phyloP scores from a whole-genome alignment of 1,284 basidiomycete species.

The Heterobasidion occidentale region DNA sequence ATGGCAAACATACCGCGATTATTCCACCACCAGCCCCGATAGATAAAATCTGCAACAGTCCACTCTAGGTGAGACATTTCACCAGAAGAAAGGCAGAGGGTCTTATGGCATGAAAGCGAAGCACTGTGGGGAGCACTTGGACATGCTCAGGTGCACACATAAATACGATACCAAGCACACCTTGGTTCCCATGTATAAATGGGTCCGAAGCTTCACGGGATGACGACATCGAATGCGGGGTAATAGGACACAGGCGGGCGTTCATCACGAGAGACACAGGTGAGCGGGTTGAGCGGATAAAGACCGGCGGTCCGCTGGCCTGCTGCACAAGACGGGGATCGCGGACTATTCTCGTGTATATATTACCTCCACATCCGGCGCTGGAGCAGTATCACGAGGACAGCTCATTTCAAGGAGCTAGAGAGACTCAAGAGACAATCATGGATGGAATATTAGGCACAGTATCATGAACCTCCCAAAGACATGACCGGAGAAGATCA shows the following conservation, averaged over 20 bases:
- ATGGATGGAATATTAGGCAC: too few species aligned
- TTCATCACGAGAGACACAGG: not conserved
- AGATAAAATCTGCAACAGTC: conserved; percentile 50
- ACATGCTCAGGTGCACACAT: not conserved
- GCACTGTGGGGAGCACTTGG: not conserved
- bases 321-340: not conserved
- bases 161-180: not conserved
- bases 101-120: too few species aligned
- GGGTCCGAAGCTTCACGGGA: too few species aligned
- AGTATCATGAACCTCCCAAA: too few species aligned
- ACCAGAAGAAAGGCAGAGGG: too few species aligned
- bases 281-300: not conserved
- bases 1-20: conserved; percentile 39
- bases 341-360: not conserved
- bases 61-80: conserved; percentile 31
- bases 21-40: conserved; percentile 53
- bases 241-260: not conserved
- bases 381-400: not conserved
- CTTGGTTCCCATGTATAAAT: not conserved
- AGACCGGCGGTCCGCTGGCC: not conserved
- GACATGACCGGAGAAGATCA: too few species aligned
- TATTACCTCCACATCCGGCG: not conserved
- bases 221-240: not conserved
- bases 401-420: not conserved
- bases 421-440: too few species aligned